Evolutionary conservation across 1,139 yeast genomes (phyloP), one percentile per base, ranked within the genome.

Genomic region (Geotrichum candidum): DNA sequence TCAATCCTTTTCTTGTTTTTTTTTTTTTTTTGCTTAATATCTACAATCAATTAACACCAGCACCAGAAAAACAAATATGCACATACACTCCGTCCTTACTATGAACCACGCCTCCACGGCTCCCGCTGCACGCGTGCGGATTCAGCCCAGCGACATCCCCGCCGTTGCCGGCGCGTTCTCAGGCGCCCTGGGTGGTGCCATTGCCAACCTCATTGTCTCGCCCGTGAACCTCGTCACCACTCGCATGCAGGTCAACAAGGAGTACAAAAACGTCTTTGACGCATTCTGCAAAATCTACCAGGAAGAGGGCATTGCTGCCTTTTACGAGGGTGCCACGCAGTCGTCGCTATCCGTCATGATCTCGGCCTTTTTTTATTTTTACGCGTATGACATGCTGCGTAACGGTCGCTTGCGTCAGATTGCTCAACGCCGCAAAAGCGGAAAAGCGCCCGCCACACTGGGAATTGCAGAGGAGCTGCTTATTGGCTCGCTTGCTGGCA

Each of bases 381-480:
- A 94, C 92, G 62, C 96, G 90, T 66, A 89, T 87, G 74, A 82
- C 85, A 74, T 88, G 84, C 91, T 61, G 91, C 95, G 72, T 86
- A 88, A 80, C 81, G 92, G 80, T 90, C 95, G 67, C 84, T 90
- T 67, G 84, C 87, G 76, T 83, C 88, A 73, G 90, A 94, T 64
- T 69, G 96, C 88, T 70, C 88, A 86, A 73, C 87, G 90, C 82
- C 87, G 90, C 56, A 84, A 84, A 71, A 74, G 87, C 63, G 90
- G 90, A 78, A 81, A 82, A 68, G 79, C 79, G 18, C 77, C 82
- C 33, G 87, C 96, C 41, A 87, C 92, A 61, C 95, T 96, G 18
- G 96, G 96, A 75, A 90, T 94, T 50, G 85, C 89, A 54, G 96
- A 90, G 74, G 86, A 94, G 22, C 84, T 89, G 71, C 88, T 88